Evolutionary conservation across 2,329 filamentous ascomycete species (phyloP), one percentile per base, ranked within the genome.

Genomic region (Apiospora saccharicola): DNA sequence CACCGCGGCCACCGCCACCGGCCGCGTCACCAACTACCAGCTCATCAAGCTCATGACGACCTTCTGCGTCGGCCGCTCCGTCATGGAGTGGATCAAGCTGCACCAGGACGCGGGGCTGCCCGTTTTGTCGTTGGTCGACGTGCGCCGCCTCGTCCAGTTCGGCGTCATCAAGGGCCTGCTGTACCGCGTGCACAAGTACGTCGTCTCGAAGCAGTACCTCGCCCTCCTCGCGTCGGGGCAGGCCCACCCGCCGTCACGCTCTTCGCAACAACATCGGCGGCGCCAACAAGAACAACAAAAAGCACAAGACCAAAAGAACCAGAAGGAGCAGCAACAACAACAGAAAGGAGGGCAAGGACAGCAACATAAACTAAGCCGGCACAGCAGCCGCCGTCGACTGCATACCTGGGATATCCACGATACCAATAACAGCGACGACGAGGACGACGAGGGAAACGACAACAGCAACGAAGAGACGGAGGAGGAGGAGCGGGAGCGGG

Each of bases 111-210:
- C 86, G 67, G 90, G 89, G 0, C 86, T 91, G 74, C 87, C 90
- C 72, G 87, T 93, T 51, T 87, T 98, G 12, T 86, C 88, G 16
- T 92, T 92, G 78, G 91, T 99, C 72, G 96, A 99, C 81, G 90
- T 98, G 71, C 90, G 96, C 16, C 92, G 96, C 41, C 92, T 99
- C 75, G 94, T 98, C 75, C 97, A 97, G 73, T 99, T 98, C 79
- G 96, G 96, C 72, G 89, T 98, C 73, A 97, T 98, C 81, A 98
- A 98, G 83, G 95, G 96, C 22, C 93, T 97, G 76, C 84, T 99
- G 34, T 98, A 98, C 82, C 90, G 96, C 46, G 92, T 98, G 53
- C 94, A 98, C 84, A 97, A 96, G 81, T 97, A 97, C 80, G 93
- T 94, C 41, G 90, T 97, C 1, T 91, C 88, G 4, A 90, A 90